These are phyloP conservation scores for Naganishia cerealis DNA, from an alignment of 1,284 basidiomycete species.

Conservation along the genomic window DNA sequence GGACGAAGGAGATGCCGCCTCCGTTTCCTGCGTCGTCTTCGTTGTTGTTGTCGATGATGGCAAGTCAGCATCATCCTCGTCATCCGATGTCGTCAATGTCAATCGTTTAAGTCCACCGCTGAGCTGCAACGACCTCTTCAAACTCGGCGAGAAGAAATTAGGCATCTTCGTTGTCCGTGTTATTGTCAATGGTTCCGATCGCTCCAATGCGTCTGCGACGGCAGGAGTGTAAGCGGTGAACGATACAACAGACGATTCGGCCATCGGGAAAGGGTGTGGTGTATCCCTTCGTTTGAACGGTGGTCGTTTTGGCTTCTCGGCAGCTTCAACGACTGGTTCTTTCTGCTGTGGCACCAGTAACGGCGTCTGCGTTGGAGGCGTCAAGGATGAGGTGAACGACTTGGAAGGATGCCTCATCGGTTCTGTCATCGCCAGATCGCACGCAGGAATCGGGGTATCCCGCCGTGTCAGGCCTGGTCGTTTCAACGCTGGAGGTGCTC, in stretches of 20 bases:
- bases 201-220: neutral
- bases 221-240: neutral
- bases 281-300: slow-evolving; percentile 14
- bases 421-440: neutral
- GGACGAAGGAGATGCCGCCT: neutral
- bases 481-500: slow-evolving; percentile 8
- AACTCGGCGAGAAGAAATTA: slow-evolving; percentile 21
- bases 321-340: too few species aligned
- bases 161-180: neutral
- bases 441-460: slow-evolving; percentile 16
- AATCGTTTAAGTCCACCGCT: too few species aligned
- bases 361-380: neutral
- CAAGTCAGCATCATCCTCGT: too few species aligned
- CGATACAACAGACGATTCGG: neutral
- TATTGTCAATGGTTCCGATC: neutral
- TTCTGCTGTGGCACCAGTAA: neutral
- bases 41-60: neutral
- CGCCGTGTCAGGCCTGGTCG: slow-evolving; percentile 16
- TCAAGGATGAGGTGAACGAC: slow-evolving; percentile 5
- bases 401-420: slow-evolving; percentile 14
- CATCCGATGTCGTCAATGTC: too few species aligned
- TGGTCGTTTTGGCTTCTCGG: slow-evolving; percentile 1
- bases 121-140: neutral
- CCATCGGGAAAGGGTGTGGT: slow-evolving; percentile 12
- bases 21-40: neutral